These are phyloP conservation scores for Clavispora vitiphila DNA, from an alignment of 805 yeast species.

Conservation along the genomic window DNA sequence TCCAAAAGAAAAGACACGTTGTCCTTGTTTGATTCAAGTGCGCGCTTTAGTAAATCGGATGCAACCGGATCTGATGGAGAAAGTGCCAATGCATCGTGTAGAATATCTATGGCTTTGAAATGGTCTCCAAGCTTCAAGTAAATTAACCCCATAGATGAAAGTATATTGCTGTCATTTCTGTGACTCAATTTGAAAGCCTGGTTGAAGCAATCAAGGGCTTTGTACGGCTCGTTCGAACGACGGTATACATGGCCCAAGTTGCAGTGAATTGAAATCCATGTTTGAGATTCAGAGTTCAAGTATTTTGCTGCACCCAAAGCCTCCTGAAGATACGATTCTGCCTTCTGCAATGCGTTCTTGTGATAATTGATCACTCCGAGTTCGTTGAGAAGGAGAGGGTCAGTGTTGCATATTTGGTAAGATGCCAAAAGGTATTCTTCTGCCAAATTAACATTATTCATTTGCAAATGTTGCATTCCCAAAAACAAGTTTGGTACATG, in stretches of 20 bases:
- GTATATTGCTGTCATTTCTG: slow-evolving; percentile 63
- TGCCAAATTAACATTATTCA: slow-evolving; percentile 76
- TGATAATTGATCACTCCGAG: slow-evolving; percentile 89
- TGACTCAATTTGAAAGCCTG: slow-evolving; percentile 67
- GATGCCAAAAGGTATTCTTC: slow-evolving; percentile 81
- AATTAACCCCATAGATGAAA: slow-evolving; percentile 81
- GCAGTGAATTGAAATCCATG: slow-evolving; percentile 80
- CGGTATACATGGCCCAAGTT: slow-evolving; percentile 89
- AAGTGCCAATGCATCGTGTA: slow-evolving; percentile 79
- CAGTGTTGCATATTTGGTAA: slow-evolving; percentile 71
- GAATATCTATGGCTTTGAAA: slow-evolving; percentile 63
- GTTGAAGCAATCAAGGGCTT: slow-evolving; percentile 70
- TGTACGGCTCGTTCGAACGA: slow-evolving; percentile 52
- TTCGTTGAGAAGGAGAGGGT: slow-evolving; percentile 86
- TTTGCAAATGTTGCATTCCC: slow-evolving; percentile 94
- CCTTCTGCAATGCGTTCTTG: slow-evolving; percentile 57
- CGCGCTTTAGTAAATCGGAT: slow-evolving; percentile 71
- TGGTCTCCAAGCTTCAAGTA: slow-evolving; percentile 64
- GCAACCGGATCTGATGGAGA: slow-evolving; percentile 82
- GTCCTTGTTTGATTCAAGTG: slow-evolving; percentile 55
- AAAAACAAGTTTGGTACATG: slow-evolving; percentile 85
- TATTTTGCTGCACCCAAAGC: slow-evolving; percentile 68
- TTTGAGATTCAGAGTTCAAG: slow-evolving; percentile 71
- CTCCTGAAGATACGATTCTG: slow-evolving; percentile 64
- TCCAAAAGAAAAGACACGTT: slow-evolving; percentile 10